Conservation (phyloP, 768 basidiomycete species). For the Xerocomellus dryophilus region DNA sequence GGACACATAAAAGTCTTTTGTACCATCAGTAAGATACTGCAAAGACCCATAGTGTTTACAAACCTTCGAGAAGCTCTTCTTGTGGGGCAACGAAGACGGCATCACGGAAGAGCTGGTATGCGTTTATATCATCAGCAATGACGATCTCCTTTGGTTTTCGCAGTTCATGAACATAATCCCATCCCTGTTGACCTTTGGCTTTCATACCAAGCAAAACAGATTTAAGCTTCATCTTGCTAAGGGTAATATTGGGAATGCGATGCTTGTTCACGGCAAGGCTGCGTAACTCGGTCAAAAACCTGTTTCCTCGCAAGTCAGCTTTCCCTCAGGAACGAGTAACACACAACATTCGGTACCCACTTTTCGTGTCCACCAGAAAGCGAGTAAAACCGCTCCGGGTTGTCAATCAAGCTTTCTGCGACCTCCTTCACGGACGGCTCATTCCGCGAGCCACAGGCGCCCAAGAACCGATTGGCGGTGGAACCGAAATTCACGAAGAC, state of each 20-base stretch:
- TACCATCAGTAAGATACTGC: neutral
- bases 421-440: neutral
- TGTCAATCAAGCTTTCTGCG: neutral
- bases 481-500: constrained; percentile 2
- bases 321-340: neutral
- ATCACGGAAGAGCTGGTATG: neutral
- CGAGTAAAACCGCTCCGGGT: neutral
- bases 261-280: neutral
- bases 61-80: constrained; percentile 1
- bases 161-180: neutral
- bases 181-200: neutral
- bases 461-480: neutral
- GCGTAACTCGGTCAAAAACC: neutral
- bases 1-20: neutral
- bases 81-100: neutral
- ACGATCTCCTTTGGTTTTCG: neutral
- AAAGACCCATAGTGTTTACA: neutral
- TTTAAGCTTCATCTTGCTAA: neutral
- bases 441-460: neutral
- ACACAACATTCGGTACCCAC: neutral
- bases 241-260: neutral
- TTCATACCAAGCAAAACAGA: neutral
- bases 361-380: neutral
- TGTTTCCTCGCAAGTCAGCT: neutral
- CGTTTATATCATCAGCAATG: neutral